Evolutionary conservation across 352 stramenopile species (phyloP).

Genomic region (Phytophthora sp.): DNA sequence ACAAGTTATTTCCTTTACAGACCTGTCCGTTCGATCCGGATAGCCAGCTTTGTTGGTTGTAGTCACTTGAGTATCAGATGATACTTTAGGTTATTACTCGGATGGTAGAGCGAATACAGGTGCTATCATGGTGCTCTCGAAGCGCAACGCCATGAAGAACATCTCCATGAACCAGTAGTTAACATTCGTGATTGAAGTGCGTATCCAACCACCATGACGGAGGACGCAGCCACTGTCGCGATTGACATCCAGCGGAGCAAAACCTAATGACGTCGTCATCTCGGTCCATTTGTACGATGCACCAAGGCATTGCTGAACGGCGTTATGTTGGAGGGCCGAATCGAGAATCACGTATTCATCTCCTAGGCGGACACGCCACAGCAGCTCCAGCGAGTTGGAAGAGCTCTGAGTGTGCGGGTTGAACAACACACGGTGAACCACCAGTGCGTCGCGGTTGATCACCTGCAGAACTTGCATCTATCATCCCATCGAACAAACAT

Average conservation of each 20-base stretch:
- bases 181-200: conserved; percentile 44
- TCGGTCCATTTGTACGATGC: conserved; percentile 57
- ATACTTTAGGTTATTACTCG: conserved; percentile 15
- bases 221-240: conserved; percentile 44
- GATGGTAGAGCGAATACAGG: conserved; percentile 47
- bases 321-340: conserved; percentile 57
- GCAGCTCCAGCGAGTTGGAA: conserved; percentile 58
- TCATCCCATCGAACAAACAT: too few relatives aligned
- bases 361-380: conserved; percentile 54
- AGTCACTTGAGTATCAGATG: conserved; percentile 3
- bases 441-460: conserved; percentile 54
- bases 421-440: conserved; percentile 67
- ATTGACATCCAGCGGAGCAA: conserved; percentile 34
- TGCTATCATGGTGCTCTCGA: conserved; percentile 60
- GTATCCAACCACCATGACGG: conserved; percentile 59
- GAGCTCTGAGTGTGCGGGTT: conserved; percentile 60
- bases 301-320: conserved; percentile 57
- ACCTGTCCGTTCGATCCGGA: conserved; percentile 24
- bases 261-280: conserved; percentile 54
- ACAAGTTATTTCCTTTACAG: conserved; percentile 17
- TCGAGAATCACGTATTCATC: conserved; percentile 65
- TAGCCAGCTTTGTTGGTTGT: conserved; percentile 1
- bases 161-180: conserved; percentile 67
- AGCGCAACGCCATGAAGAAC: conserved; percentile 67
- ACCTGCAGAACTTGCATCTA: conserved; percentile 59